Conservation (phyloP, 495 filamentous ascomycete species). For the Aspergillus heteromorphus region DNA sequence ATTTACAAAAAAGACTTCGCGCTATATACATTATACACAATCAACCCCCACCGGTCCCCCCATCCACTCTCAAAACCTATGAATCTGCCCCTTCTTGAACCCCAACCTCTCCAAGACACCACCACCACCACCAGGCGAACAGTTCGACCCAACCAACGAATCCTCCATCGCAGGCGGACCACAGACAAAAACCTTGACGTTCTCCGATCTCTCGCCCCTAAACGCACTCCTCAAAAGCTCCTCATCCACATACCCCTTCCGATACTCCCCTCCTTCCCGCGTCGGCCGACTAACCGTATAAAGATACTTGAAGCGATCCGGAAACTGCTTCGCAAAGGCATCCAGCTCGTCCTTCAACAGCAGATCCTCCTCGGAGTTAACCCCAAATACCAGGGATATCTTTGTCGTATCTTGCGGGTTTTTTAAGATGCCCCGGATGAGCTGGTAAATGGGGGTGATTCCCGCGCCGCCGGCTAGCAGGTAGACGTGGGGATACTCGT, state of each 20-base stretch:
- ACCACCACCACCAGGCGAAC: neutral
- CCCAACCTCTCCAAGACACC: neutral
- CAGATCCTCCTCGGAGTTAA: slow-evolving; percentile 58
- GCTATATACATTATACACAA: no score
- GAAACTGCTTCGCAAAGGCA: slow-evolving; percentile 46
- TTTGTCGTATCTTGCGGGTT: slow-evolving; percentile 59
- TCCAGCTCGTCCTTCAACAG: slow-evolving; percentile 52
- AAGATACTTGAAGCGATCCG: slow-evolving; percentile 51
- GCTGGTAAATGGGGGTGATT: slow-evolving; percentile 60
- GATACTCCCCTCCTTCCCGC: slow-evolving; percentile 24
- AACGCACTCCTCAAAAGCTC: slow-evolving; percentile 49
- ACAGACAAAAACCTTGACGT: slow-evolving; percentile 60
- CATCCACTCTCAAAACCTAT: neutral
- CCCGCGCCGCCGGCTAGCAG: slow-evolving; percentile 60
- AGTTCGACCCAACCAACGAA: slow-evolving; percentile 42
- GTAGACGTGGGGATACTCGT: slow-evolving; percentile 49
- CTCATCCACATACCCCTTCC: slow-evolving; percentile 53
- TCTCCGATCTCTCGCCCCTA: slow-evolving; percentile 26
- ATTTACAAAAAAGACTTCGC: no score
- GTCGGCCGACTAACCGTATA: slow-evolving; percentile 53
- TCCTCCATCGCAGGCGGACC: slow-evolving; percentile 60
- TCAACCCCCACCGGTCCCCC: neutral
- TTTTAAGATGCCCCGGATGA: slow-evolving; percentile 53
- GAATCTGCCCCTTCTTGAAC: neutral
- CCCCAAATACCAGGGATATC: slow-evolving; percentile 60